A percentile compares a stretch with the other conserved stretches of the same genome.
Conservation (phyloP, 768 basidiomycete species). For the Lactifluus subvellereus region DNA sequence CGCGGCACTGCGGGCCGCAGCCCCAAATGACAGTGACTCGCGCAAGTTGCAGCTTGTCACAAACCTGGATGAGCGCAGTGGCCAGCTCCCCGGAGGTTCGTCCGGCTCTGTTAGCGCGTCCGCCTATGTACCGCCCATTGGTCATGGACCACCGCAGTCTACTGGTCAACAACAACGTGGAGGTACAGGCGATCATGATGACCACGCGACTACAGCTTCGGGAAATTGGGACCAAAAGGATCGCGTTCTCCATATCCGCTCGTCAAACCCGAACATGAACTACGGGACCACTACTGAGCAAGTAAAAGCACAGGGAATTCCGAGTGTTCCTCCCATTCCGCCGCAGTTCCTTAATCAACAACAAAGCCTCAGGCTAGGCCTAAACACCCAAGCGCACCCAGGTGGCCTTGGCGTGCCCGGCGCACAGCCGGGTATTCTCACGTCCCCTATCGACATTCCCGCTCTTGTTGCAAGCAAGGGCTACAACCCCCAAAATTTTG, state of each 20-base stretch:
- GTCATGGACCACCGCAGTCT: constrained; percentile 36
- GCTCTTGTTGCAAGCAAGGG: constrained; percentile 83
- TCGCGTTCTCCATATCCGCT: constrained; percentile 46
- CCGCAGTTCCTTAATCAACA: constrained; percentile 61
- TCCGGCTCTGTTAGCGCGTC: constrained; percentile 47
- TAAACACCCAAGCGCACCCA: constrained; percentile 21
- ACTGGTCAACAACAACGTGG: constrained; percentile 29
- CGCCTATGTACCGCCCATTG: constrained; percentile 41
- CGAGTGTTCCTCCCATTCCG: constrained; percentile 69
- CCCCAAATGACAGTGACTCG: constrained; percentile 35
- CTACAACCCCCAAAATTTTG: constrained; percentile 85
- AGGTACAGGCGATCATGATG: constrained; percentile 27
- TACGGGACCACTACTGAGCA: constrained; percentile 42
- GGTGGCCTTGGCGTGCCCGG: constrained; percentile 42
- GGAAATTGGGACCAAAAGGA: constrained; percentile 64
- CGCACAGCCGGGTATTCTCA: constrained; percentile 36
- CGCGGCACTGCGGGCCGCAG: constrained; percentile 38
- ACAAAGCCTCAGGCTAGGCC: constrained; percentile 19
- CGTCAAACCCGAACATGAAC: constrained; percentile 66
- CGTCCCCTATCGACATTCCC: constrained; percentile 77
- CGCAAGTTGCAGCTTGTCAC: constrained; percentile 53
- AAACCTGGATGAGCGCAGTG: constrained; percentile 63
- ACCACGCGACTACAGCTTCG: constrained; percentile 35
- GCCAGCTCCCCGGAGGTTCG: constrained; percentile 37
- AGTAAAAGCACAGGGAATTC: constrained; percentile 38